Evolutionary conservation across 495 filamentous ascomycete genomes (phyloP), one percentile per base, ranked within the genome.

Genomic region (Annulohypoxylon maeteangense): DNA sequence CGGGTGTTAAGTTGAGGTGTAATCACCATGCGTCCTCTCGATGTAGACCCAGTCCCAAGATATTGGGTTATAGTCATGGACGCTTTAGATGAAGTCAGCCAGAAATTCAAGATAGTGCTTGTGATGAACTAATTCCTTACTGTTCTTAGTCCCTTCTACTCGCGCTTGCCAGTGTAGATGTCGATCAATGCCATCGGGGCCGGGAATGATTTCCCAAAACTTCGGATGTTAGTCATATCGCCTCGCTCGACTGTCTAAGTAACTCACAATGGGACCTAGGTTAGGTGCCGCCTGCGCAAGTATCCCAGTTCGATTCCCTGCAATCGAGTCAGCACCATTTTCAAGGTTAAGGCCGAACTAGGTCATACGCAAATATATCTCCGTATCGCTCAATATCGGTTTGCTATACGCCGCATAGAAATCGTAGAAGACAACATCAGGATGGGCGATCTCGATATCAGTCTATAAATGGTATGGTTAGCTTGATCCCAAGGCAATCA

Each of bases 221-320:
- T 76, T 22, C 1, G 23, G 14, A 29, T n/a, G 31, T 74, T 44
- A 74, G 42, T 25, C 31, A 10, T 0, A 40, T 7, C 10, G 31
- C 10, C 10, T n/a, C 54, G 47, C 1, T 54, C 22, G 34, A 29
- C 25, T 68, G 36, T 38, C 1, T n/a, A 36, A 50, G 20, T 67
- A 67, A 70, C 78, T 74, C 14, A 79, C 80, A 61, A 87, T 81
- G 8, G 84, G 80, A 12, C 83, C 83, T 36, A 87, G 82, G 47
- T 85, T 82, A 38, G 88, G 87, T 65, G 88, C 89, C 54, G 89
- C 82, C 74, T 88, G 86, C n/a, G 89, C 81, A 23, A 90, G 76
- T 36, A 87, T 82, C 34, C 88, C 88, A 58, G 81, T 82, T 14
- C 85, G 75, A 25, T 83, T 82, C 47, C 76, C 79, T 62, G 81